A percentile compares a stretch with the other conserved stretches of the same genome.
These are phyloP conservation scores for Pyrenophora graminea DNA, from an alignment of 2,329 filamentous ascomycete genomes.

Conservation along the genomic window DNA sequence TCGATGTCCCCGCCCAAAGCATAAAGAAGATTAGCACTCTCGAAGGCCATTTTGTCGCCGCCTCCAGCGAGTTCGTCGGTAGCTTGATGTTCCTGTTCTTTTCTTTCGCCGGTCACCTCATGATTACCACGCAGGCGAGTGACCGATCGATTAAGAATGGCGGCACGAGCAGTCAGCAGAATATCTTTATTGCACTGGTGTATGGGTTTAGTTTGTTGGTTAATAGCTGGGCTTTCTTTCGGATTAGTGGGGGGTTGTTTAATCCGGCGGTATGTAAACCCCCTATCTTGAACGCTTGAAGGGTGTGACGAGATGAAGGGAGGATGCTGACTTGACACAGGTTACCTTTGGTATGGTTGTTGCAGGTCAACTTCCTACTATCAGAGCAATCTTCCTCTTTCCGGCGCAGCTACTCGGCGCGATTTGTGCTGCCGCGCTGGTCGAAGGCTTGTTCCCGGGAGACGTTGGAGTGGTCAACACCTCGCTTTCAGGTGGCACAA, in stretches of 20 bases:
- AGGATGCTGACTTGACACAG: conserved; percentile 6
- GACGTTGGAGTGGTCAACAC: conserved; percentile 28
- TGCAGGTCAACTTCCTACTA: conserved; percentile 19
- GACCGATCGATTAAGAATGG: conserved; percentile 21
- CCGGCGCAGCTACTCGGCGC: conserved; percentile 27
- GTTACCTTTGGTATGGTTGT: conserved; percentile 33
- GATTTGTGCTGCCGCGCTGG: conserved; percentile 32
- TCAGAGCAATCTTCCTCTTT: conserved; percentile 27
- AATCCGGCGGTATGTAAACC: conserved; percentile 23
- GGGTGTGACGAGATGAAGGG: not conserved
- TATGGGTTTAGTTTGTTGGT: conserved; percentile 39
- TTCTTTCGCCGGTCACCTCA: conserved; percentile 34
- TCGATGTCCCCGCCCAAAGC: conserved; percentile 3
- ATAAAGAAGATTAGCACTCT: conserved; percentile 15
- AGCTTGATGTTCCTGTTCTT: conserved; percentile 43
- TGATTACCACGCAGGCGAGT: conserved; percentile 25
- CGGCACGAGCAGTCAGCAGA: conserved; percentile 21
- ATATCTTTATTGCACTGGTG: conserved; percentile 35
- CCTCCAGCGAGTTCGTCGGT: conserved; percentile 36
- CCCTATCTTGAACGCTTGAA: not conserved
- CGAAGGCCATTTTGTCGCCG: conserved; percentile 30
- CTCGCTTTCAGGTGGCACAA: conserved; percentile 18
- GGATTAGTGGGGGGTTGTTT: conserved; percentile 32
- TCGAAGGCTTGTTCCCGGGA: conserved; percentile 31
- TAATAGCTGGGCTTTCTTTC: conserved; percentile 40